Percentiles rank a stretch among this genome's conserved stretches.
Evolutionary conservation across 306 rosid species (phyloP).

Genomic region (Castanea crenata): DNA sequence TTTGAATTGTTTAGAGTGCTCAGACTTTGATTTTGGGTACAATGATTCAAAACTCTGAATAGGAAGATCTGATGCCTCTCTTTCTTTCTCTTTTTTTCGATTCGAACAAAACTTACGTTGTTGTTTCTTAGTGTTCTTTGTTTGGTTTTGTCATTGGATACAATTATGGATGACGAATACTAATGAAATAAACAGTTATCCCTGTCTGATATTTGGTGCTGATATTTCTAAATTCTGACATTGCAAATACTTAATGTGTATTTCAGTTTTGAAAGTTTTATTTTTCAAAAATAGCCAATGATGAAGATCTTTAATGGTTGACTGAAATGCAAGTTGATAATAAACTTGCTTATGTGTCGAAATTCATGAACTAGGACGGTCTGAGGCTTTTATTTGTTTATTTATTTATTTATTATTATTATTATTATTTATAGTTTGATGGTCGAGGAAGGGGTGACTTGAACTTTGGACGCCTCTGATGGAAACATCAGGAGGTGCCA

Average conservation of each 20-base stretch:
- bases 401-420: no score
- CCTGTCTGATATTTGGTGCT: constrained; percentile 23
- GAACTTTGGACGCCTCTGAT: no score
- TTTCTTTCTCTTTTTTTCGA: no score
- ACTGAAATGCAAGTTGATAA: constrained; percentile 33
- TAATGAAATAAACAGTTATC: no score
- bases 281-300: constrained; percentile 37
- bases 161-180: no score
- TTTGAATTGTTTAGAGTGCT: constrained; percentile 31
- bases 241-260: no score
- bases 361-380: constrained; percentile 81
- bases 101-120: no score
- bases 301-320: constrained; percentile 27
- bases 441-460: no score
- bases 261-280: background rate
- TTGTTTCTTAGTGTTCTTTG: background rate
- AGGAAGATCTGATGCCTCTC: constrained; percentile 62
- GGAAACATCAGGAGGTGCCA: no score
- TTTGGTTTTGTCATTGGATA: background rate
- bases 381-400: constrained; percentile 50
- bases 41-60: constrained; percentile 33
- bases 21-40: constrained; percentile 24
- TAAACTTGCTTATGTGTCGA: constrained; percentile 49
- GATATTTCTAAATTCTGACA: background rate
- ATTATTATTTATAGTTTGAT: no score